These are phyloP conservation scores for Aspergillus costaricaensis DNA, from an alignment of 2,329 filamentous ascomycete genomes.

Conservation along the genomic window DNA sequence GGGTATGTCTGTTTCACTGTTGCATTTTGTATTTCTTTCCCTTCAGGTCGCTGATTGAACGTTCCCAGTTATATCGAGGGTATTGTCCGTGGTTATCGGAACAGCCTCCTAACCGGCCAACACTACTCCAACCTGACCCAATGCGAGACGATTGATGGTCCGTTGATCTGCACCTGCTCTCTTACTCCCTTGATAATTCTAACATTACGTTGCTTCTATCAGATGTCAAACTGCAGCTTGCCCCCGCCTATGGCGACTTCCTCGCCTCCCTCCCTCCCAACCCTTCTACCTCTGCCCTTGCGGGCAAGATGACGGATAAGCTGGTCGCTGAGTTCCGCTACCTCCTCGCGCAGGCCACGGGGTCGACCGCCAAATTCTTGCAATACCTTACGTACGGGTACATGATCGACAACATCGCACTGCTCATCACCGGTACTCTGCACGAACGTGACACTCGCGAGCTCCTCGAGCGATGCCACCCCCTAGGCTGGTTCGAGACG, in stretches of 20 bases:
- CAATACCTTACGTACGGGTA: constrained; percentile 98
- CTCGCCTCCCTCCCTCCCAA: constrained; percentile 91
- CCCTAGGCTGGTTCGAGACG: constrained; percentile 97
- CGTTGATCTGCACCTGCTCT: constrained; percentile 27
- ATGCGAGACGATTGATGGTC: constrained; percentile 97
- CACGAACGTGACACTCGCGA: constrained; percentile 97
- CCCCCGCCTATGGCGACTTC: constrained; percentile 95
- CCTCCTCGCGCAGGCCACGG: constrained; percentile 88
- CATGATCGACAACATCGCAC: constrained; percentile 99
- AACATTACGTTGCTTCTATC: constrained; percentile 3
- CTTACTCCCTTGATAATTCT: neutral
- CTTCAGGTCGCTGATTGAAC: constrained; percentile 21
- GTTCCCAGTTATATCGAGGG: constrained; percentile 83
- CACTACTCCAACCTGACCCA: constrained; percentile 96
- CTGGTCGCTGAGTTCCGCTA: constrained; percentile 97
- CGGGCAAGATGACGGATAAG: constrained; percentile 95
- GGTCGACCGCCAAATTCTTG: constrained; percentile 91
- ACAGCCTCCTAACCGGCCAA: constrained; percentile 81
- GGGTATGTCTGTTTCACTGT: constrained; percentile 59
- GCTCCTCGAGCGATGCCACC: constrained; percentile 92
- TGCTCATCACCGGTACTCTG: constrained; percentile 95
- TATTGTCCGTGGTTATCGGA: constrained; percentile 95
- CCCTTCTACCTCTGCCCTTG: constrained; percentile 92
- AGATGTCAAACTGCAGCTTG: constrained; percentile 98
- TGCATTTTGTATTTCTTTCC: neutral